Percentiles rank a stretch among this genome's conserved stretches.
Conservation (phyloP, 1,284 basidiomycete species). For the Apiotrichum sp. region DNA sequence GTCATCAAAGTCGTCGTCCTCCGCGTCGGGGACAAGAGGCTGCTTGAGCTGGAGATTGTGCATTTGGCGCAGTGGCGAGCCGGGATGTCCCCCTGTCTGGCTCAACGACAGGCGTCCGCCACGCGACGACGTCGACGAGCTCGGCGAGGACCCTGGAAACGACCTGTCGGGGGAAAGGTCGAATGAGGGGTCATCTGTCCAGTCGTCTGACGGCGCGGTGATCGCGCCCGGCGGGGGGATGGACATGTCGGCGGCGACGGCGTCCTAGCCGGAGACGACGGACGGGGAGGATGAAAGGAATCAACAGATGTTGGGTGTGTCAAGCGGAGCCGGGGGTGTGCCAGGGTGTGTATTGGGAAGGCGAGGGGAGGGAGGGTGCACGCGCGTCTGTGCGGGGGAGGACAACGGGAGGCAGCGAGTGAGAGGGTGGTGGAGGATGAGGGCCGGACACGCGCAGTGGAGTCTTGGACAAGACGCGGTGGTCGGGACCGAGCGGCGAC, state of each 20-base stretch:
- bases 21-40: constrained; percentile 15
- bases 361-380: not conserved
- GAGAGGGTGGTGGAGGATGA: no score
- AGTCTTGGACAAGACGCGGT: not conserved
- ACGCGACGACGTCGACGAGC: constrained; percentile 17
- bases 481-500: not conserved
- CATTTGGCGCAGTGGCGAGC: constrained; percentile 28
- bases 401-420: not conserved
- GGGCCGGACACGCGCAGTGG: no score
- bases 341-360: no score
- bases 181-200: constrained; percentile 40
- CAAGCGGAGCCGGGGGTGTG: no score
- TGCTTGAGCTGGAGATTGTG: constrained; percentile 7
- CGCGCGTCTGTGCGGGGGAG: not conserved
- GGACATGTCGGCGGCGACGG: constrained; percentile 8
- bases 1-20: constrained; percentile 22
- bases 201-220: constrained; percentile 33
- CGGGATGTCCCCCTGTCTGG: constrained; percentile 9
- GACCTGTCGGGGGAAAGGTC: constrained; percentile 22
- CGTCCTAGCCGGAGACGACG: no score
- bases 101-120: constrained; percentile 9
- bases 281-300: no score
- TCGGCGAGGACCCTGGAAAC: constrained; percentile 17
- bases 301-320: no score
- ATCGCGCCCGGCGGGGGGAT: constrained; percentile 25